Evolutionary conservation across 768 basidiomycete genomes (phyloP).

Genomic region (Termitomyces sp.): DNA sequence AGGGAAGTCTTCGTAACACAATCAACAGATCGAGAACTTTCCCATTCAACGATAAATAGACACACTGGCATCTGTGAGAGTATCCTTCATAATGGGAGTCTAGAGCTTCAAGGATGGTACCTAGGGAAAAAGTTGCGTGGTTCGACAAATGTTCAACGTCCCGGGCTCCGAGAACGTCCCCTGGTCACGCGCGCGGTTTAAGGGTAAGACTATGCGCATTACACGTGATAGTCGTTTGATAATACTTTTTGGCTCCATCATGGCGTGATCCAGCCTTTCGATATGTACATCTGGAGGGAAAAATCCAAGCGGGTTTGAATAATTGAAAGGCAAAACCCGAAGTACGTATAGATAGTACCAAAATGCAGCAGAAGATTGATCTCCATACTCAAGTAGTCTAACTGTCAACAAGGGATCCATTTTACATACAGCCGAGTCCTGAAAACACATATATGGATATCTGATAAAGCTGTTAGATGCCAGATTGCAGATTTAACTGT

Average conservation of each 20-base stretch:
- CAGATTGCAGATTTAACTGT: neutral
- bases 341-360: neutral
- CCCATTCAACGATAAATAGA: conserved; percentile 7
- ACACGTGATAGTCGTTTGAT: neutral
- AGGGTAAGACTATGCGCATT: neutral
- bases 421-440: neutral
- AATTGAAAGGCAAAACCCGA: no score
- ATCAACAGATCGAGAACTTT: neutral
- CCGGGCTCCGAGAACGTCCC: neutral
- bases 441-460: neutral
- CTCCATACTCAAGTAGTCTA: no score
- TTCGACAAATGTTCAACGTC: neutral
- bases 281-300: neutral
- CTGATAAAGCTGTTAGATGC: neutral
- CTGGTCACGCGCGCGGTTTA: neutral
- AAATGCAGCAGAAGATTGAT: neutral
- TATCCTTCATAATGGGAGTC: conserved; percentile 25
- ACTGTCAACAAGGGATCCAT: neutral
- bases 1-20: conserved; percentile 56
- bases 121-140: neutral
- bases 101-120: neutral
- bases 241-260: no score
- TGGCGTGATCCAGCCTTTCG: no score
- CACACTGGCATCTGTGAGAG: conserved; percentile 63
- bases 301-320: neutral